Evolutionary conservation across 2,329 filamentous ascomycete genomes (phyloP).

Genomic region (Magnaporthiopsis rhizophila): DNA sequence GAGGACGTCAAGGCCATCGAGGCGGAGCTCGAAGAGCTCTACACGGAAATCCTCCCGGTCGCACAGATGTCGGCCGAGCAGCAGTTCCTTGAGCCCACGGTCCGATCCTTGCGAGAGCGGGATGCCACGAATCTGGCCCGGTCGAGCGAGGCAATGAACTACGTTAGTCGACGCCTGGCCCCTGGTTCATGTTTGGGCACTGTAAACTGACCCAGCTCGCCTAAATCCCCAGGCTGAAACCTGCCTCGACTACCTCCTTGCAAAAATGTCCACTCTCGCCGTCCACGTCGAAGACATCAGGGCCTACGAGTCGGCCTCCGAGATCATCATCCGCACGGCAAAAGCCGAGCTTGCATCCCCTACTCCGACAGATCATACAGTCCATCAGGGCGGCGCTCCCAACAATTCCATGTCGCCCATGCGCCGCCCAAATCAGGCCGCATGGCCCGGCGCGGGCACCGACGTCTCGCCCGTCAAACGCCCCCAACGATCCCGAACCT

Average conservation of each 20-base stretch:
- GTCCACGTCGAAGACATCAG: conserved; percentile 34
- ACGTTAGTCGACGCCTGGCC: conserved; percentile 29
- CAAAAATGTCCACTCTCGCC: conserved; percentile 34
- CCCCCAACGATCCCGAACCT: not conserved
- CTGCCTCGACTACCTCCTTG: conserved; percentile 43
- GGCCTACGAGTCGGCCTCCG: conserved; percentile 34
- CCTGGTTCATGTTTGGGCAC: not conserved
- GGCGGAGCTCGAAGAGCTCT: conserved; percentile 60
- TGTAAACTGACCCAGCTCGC: conserved; percentile 14
- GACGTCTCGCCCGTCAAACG: conserved; percentile 1
- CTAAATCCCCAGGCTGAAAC: conserved; percentile 33
- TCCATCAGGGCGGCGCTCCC: no score
- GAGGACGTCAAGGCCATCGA: conserved; percentile 45
- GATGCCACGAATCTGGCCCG: conserved; percentile 35
- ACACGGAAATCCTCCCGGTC: conserved; percentile 60
- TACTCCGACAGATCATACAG: no score
- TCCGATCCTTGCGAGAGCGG: conserved; percentile 34
- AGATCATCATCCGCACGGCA: conserved; percentile 31
- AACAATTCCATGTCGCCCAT: no score
- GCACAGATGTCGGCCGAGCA: conserved; percentile 64
- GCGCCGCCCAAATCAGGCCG: no score
- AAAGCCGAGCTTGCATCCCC: conserved; percentile 30
- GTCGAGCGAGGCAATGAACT: conserved; percentile 39
- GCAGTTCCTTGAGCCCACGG: conserved; percentile 55
- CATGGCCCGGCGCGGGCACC: conserved; percentile 18